Base-by-base conservation (phyloP, 2,329 filamentous ascomycete species). In the Sarocladium oryzae region DNA sequence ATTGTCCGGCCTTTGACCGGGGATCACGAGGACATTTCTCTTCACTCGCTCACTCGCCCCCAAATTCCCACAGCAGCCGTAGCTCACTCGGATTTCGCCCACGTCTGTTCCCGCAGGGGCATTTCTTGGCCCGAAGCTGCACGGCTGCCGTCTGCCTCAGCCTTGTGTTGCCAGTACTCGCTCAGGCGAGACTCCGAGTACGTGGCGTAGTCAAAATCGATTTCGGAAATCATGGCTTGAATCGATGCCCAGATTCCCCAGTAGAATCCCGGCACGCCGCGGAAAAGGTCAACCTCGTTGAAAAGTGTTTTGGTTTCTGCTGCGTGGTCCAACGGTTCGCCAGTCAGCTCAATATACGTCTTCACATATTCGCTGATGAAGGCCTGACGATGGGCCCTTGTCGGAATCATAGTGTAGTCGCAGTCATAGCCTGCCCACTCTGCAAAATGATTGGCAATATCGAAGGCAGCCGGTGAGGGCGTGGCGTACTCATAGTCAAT, bases 401-500 rank as follows among this genome's bases (percentile, higher is more conserved):
- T 93, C 4, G 93, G 93, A 52, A 97, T 78, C 58, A 86, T 85
- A 61, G 72, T 81, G 71, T 88, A 91, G 68, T 97, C 90, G 74
- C 93, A 99, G 61, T 95, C 89, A 63, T 96, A 96, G 52, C 93
- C 93, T 54, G 86, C 91, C 92, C 93, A 99, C 71, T 99, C 93
- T 45, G 93, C 90, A 65, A 99, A 96, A 74, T 99, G 93, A 71
- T 99, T 99, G 49, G 92, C 86, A 59, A 99, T 84, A 66, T 99
- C 93, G 69, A 99, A 99, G 2, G 92, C 91, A 3, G 91, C 90
- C 1, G 92, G 92, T 1, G 91, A 92, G 2, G 93, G 91, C 4
- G 89, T 93, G 13, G 91, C 90, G 69, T 99, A 99, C 69, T 99
- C 93, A 73, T 97, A 99, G 71, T 99, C 93, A 66, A 99, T 99